Percentiles rank a stretch among this genome's conserved stretches.
phyloP scores from a whole-genome alignment of 768 basidiomycete genomes.

The Agrocybe praecox region DNA sequence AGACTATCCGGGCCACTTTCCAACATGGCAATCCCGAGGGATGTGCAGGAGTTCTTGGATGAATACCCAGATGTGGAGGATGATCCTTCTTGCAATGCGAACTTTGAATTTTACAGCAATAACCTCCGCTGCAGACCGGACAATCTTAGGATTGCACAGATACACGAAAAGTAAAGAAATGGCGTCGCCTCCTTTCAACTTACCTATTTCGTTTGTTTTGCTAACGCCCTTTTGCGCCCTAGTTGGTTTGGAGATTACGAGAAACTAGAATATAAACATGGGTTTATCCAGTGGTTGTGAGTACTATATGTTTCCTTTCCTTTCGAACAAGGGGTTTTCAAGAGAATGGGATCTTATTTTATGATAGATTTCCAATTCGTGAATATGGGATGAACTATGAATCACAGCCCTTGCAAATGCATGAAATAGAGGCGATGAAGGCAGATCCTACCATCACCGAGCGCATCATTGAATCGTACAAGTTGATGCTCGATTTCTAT shows the following conservation, averaged over 20 bases:
- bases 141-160: constrained; percentile 59
- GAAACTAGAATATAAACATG: constrained; percentile 68
- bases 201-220: neutral
- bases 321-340: neutral
- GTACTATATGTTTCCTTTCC: constrained; percentile 22
- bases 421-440: constrained; percentile 64
- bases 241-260: constrained; percentile 71
- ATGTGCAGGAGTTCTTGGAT: constrained; percentile 59
- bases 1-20: neutral
- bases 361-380: constrained; percentile 66
- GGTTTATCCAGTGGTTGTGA: constrained; percentile 81
- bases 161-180: constrained; percentile 54
- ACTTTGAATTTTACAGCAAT: constrained; percentile 67
- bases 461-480: constrained; percentile 62
- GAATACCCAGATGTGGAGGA: constrained; percentile 49
- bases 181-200: neutral
- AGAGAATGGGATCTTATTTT: constrained; percentile 1
- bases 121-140: constrained; percentile 60
- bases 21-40: constrained; percentile 50
- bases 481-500: constrained; percentile 80
- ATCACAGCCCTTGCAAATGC: constrained; percentile 66
- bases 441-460: constrained; percentile 45
- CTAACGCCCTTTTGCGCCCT: constrained; percentile 24
- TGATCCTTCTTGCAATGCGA: constrained; percentile 41
- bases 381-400: constrained; percentile 74